Percentiles rank a stretch among this genome's conserved stretches.
Conservation (phyloP, 1,284 basidiomycete genomes). For the Cryptococcus hybrid region DNA sequence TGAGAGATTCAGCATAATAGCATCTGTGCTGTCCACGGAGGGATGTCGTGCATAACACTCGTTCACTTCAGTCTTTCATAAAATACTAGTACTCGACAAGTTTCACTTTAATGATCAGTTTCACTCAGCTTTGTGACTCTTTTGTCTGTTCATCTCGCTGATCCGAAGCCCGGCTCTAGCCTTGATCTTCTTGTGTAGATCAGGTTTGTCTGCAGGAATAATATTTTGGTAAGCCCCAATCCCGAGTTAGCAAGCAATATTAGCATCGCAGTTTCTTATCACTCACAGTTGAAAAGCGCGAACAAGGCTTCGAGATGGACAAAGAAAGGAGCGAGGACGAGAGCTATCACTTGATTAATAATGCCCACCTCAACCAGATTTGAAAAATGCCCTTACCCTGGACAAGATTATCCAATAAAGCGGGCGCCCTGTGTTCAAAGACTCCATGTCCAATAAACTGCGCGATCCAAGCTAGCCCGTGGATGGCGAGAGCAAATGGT, state of each 20-base stretch:
- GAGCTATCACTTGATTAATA: constrained; percentile 49
- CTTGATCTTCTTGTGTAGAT: constrained; percentile 66
- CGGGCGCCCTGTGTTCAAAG: constrained; percentile 78
- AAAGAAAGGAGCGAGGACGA: constrained; percentile 89
- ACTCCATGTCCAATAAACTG: constrained; percentile 83
- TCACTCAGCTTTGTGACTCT: constrained; percentile 12
- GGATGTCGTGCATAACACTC: not conserved
- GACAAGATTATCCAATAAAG: constrained; percentile 76
- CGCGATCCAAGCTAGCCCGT: constrained; percentile 68
- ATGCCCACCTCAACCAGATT: no score
- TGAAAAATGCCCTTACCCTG: constrained; percentile 59
- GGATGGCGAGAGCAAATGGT: constrained; percentile 50
- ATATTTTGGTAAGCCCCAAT: no score
- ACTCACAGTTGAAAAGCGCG: constrained; percentile 43
- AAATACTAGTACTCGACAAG: not conserved
- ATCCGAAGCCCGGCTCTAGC: constrained; percentile 50
- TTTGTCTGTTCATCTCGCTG: constrained; percentile 33
- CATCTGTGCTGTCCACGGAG: no score
- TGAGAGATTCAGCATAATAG: no score
- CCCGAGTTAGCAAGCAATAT: not conserved
- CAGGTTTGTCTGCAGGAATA: constrained; percentile 56
- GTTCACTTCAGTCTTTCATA: not conserved
- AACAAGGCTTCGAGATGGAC: constrained; percentile 82
- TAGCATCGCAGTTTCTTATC: no score
- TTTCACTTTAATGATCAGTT: constrained; percentile 1